Evolutionary conservation across 768 basidiomycete genomes (phyloP), one percentile per base, ranked within the genome.

Genomic region (Pleurotus salmoneostramineus): DNA sequence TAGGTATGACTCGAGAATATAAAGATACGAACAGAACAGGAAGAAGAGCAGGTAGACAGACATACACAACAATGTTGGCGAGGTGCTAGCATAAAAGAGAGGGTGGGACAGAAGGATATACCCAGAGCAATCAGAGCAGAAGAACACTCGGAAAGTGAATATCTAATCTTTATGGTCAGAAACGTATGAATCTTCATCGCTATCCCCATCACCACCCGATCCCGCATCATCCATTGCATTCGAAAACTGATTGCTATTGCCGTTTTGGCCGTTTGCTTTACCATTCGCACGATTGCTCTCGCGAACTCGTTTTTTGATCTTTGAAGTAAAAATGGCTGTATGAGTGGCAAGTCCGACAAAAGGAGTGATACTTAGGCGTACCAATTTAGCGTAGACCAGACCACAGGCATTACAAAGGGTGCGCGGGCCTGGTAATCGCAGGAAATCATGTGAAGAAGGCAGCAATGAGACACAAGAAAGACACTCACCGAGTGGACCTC

Each of bases 351-450:
- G 55, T 6, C 54, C 11, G 6, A 45, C 7, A 42, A 47, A 12
- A 40, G 51, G 35, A 58, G 43, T 36, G 42, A 58, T 40, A 59
- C 50, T 58, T 31, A 14, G 27, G 79, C 85, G 68, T 70, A 91
- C 89, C 71, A 92, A 77, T 74, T 93, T 93, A 56, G 90, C 91
- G 69, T 91, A 93, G 59, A 93, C 90, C 62, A 93, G 82, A 56
- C 90, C 90, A 70, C 90, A 93, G 8, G 90, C 90, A 68, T 93
- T 93, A 69, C 90, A 93, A 55, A 93, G 74, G 56, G 90, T 92
- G 67, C 91, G 81, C 21, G 90, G 90, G 52, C 90, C 89, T 91
- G 61, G 14, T n/a, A 60, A 60, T n/a, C n/a, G n/a, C n/a, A 15
- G 10, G 15, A 47, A 46, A 65, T 61, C 58, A 40, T 57, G 46